A percentile compares a stretch with the other conserved stretches of the same genome.
Conservation (phyloP, 2,329 filamentous ascomycete species). For the Coniella vitis region DNA sequence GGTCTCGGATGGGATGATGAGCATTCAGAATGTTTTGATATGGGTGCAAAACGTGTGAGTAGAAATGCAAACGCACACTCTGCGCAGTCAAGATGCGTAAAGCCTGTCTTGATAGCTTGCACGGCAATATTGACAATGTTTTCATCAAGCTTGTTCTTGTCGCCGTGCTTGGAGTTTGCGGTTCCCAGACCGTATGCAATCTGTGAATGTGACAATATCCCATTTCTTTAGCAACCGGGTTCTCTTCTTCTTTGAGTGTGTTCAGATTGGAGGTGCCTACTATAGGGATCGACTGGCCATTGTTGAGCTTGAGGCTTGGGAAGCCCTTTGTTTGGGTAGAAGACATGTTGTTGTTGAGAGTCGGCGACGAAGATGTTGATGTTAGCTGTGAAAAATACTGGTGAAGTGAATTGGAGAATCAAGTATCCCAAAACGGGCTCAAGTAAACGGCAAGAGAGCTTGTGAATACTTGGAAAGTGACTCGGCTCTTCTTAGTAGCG, state of each 20-base stretch:
- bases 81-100: conserved; percentile 14
- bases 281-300: conserved; percentile 5
- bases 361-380: neutral
- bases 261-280: no score
- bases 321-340: neutral
- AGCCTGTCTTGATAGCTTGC: conserved; percentile 9
- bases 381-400: no score
- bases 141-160: conserved; percentile 9
- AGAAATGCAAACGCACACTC: neutral
- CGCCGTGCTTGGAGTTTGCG: conserved; percentile 4
- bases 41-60: neutral
- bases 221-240: no score
- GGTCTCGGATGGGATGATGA: no score
- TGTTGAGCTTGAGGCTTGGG: conserved; percentile 11
- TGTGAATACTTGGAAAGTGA: no score
- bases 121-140: conserved; percentile 8
- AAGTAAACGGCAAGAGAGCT: no score
- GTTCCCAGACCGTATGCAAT: conserved; percentile 13
- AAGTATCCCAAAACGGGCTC: conserved; percentile 3
- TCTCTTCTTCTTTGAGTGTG: no score
- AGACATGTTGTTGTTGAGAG: neutral
- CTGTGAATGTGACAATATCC: neutral
- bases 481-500: no score
- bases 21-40: no score
- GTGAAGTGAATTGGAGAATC: no score